A percentile compares a stretch with the other conserved stretches of the same genome.
Evolutionary conservation across 768 basidiomycete genomes (phyloP).

Genomic region (Suillus lakei): DNA sequence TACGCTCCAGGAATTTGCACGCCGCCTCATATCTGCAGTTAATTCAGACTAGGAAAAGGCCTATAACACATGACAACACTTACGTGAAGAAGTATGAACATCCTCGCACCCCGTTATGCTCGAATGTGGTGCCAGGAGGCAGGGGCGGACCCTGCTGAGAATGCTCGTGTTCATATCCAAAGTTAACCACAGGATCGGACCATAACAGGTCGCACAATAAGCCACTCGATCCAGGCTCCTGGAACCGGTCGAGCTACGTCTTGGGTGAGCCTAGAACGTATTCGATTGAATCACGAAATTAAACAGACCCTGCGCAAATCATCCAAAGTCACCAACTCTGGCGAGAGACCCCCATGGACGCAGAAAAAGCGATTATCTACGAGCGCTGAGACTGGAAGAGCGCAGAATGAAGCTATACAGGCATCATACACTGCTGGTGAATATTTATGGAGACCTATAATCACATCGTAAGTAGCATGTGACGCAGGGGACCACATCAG

Average conservation of each 20-base stretch:
- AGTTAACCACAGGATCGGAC: constrained; percentile 92
- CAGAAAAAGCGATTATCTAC: constrained; percentile 97
- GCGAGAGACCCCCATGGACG: constrained; percentile 95
- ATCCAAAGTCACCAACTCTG: constrained; percentile 77
- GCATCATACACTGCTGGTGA: constrained; percentile 85
- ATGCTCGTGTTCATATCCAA: constrained; percentile 77
- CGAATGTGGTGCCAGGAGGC: constrained; percentile 60
- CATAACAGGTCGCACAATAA: constrained; percentile 94
- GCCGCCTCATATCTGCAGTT: constrained; percentile 82
- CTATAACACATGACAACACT: constrained; percentile 33
- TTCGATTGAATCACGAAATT: neutral
- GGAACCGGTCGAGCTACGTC: constrained; percentile 83
- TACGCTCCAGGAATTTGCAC: constrained; percentile 92
- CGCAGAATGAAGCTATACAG: constrained; percentile 88
- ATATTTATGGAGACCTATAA: constrained; percentile 87
- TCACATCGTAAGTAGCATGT: constrained; percentile 4
- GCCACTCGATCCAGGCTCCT: constrained; percentile 91
- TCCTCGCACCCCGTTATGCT: constrained; percentile 86
- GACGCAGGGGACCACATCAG: constrained; percentile 29
- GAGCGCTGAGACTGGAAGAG: constrained; percentile 87
- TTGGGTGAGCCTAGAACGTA: constrained; percentile 13
- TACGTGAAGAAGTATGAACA: constrained; percentile 95
- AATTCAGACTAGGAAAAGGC: neutral
- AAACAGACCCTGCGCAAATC: constrained; percentile 67
- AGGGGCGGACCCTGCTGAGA: constrained; percentile 55